A percentile compares a stretch with the other conserved stretches of the same genome.
Evolutionary conservation across 345 rosid genomes (phyloP).

Genomic region (Ceriops tagal): DNA sequence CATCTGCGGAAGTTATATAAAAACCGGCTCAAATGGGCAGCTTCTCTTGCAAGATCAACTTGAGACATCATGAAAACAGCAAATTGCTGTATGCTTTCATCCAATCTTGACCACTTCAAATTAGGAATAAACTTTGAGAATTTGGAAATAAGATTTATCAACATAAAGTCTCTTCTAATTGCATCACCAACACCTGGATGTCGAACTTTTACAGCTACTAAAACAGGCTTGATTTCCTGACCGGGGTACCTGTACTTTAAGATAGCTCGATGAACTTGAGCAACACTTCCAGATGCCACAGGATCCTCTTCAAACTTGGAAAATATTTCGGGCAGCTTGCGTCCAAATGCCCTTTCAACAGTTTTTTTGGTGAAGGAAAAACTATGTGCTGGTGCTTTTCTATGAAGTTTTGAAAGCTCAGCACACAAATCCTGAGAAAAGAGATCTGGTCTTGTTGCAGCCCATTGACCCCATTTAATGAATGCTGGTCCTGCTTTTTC

Average conservation of each 20-base stretch:
- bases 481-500: slow-evolving; percentile 35
- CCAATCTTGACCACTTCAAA: slow-evolving; percentile 87
- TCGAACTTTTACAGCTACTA: slow-evolving; percentile 94
- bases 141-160: slow-evolving; percentile 72
- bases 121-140: slow-evolving; percentile 62
- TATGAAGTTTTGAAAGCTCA: slow-evolving; percentile 25
- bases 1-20: slow-evolving; percentile 82
- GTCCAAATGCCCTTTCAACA: slow-evolving; percentile 31
- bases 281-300: slow-evolving; percentile 33
- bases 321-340: slow-evolving; percentile 26
- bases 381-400: slow-evolving; percentile 31
- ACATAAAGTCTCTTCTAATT: slow-evolving; percentile 76
- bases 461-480: slow-evolving; percentile 37
- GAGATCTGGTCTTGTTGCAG: slow-evolving; percentile 34
- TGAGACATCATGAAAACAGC: slow-evolving; percentile 98
- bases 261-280: slow-evolving; percentile 31
- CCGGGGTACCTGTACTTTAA: slow-evolving; percentile 23
- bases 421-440: slow-evolving; percentile 26
- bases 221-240: slow-evolving; percentile 39
- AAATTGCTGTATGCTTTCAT: slow-evolving; percentile 93
- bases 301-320: slow-evolving; percentile 26
- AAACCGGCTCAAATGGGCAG: slow-evolving; percentile 91
- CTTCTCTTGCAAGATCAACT: slow-evolving; percentile 98
- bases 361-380: slow-evolving; percentile 20
- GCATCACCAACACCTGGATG: slow-evolving; percentile 96